Evolutionary conservation across 805 yeast species (phyloP), one percentile per base, ranked within the genome.

Genomic region (Diddensiella caesifluorescens): DNA sequence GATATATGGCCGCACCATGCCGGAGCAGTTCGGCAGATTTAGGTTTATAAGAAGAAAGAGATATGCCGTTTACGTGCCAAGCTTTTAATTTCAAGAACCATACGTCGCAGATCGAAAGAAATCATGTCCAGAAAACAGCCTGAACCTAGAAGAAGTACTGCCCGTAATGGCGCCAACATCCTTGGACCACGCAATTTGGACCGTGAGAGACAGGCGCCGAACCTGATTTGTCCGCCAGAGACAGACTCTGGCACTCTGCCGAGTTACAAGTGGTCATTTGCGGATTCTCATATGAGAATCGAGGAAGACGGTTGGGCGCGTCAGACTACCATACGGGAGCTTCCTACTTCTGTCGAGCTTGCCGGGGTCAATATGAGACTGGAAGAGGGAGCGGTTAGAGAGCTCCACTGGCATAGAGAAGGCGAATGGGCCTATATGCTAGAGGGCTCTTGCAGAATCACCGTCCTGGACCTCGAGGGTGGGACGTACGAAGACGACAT

Each of bases 241-340:
- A 29, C 32, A 29, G 32, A 29, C 15, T 29, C 32, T 7, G 32
- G 32, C 16, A 29, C 16, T 7, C 12, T 29, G 35, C 38, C 38
- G 20, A 34, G 22, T 22, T 12, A 12, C 18, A 34, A 34, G 10
- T 34, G 38, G 38, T 34, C 38, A 12, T 34, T 34, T 34, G 25
- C 26, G n/a, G 38, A 34, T 22, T 34, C 38, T 3, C 38, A 34
- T 16, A 34, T 34, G 38, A 4, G 38, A 34, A 34, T 34, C 27
- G 38, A 34, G 25, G 38, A 34, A 18, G 38, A 21, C 22, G 38
- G 38, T 10, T 34, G 38, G 38, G 38, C 38, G 22, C 38, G 38
- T 22, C 26, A 19, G 16, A 34, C 38, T 12, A 34, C 38, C n/a
- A 18, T 34, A 3, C 38, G 38, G 12, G 38, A 34, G 25, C 27